Base-by-base conservation (phyloP, 108 stramenopile genomes). In the Parietichytrium sp. region DNA sequence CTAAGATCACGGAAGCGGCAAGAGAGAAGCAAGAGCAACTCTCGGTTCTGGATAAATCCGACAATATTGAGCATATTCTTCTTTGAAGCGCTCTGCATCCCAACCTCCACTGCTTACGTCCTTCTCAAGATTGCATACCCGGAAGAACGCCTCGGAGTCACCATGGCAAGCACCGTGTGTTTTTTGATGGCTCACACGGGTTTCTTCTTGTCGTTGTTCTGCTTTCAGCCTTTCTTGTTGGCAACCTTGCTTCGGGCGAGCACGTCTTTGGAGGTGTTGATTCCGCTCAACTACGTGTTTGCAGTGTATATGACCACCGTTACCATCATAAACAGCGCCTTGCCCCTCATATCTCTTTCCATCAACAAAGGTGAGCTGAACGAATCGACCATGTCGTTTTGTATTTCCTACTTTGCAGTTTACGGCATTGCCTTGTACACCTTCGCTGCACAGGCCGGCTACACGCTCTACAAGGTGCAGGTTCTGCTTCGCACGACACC, bases 11-110 rank as follows among this genome's bases (percentile, higher is more conserved):
- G 61, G 0, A 10, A 42, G 33, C 29, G n/a, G n/a, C n/a, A n/a
- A n/a, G n/a, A n/a, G n/a, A n/a, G n/a, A n/a, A n/a, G n/a, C n/a
- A n/a, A n/a, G n/a, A n/a, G n/a, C n/a, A n/a, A n/a, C n/a, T n/a
- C n/a, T n/a, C n/a, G n/a, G n/a, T n/a, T n/a, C n/a, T n/a, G n/a
- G n/a, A n/a, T n/a, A n/a, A n/a, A 72, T 20, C 61, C 61, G 13
- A 42, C 61, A n/a, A 45, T 72, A 25, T 20, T 72, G 33, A 72
- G 61, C 61, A 72, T 72, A n/a, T 33, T 45, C 38, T 72, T 42
- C 33, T 72, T 72, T 20, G 38, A 72, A 16, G 42, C 20, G 8
- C 20, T 72, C 10, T 72, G 61, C 42, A 23, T 72, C 6, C 61
- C 61, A 20, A 45, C 38, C 38, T 31, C 61, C 6, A 23, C 45